Evolutionary conservation across 805 yeast genomes (phyloP).

Genomic region (Candida chilensis): DNA sequence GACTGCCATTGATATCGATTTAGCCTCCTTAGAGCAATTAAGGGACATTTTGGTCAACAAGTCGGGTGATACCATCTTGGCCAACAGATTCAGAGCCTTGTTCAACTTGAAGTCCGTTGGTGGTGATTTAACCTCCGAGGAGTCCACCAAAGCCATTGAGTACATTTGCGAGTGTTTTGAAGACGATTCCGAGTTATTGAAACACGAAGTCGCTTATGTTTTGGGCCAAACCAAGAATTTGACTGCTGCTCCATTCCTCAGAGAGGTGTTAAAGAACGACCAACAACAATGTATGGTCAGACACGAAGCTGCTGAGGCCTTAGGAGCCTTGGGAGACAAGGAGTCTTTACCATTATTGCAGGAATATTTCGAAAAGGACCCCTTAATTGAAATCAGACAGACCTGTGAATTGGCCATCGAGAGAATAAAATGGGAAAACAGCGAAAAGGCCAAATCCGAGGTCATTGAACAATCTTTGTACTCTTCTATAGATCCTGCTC

Average conservation of each 20-base stretch:
- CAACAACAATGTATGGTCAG: constrained; percentile 93
- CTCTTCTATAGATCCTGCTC: constrained; percentile 95
- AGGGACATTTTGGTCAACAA: constrained; percentile 64
- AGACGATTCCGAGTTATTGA: constrained; percentile 80
- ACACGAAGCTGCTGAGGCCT: constrained; percentile 98
- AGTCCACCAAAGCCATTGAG: constrained; percentile 61
- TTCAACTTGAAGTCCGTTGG: constrained; percentile 87
- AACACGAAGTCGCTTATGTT: constrained; percentile 97
- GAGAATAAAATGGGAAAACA: constrained; percentile 87
- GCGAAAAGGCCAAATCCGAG: constrained; percentile 59
- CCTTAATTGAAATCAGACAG: constrained; percentile 82
- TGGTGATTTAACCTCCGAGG: constrained; percentile 50
- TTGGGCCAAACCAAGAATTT: constrained; percentile 90
- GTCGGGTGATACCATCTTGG: constrained; percentile 63
- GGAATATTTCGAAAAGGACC: constrained; percentile 62
- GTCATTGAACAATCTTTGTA: constrained; percentile 67
- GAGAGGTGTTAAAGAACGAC: constrained; percentile 56
- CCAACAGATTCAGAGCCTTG: constrained; percentile 87
- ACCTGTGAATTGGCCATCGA: constrained; percentile 97
- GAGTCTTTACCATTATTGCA: constrained; percentile 61
- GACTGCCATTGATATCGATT: constrained; percentile 25
- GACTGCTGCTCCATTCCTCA: constrained; percentile 66
- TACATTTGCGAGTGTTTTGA: constrained; percentile 80
- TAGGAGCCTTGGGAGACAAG: constrained; percentile 88
- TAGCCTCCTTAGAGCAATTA: constrained; percentile 48